A percentile compares a stretch with the other conserved stretches of the same genome.
Evolutionary conservation across 495 filamentous ascomycete genomes (phyloP).

Genomic region (Aspergillus carlsbadensis): DNA sequence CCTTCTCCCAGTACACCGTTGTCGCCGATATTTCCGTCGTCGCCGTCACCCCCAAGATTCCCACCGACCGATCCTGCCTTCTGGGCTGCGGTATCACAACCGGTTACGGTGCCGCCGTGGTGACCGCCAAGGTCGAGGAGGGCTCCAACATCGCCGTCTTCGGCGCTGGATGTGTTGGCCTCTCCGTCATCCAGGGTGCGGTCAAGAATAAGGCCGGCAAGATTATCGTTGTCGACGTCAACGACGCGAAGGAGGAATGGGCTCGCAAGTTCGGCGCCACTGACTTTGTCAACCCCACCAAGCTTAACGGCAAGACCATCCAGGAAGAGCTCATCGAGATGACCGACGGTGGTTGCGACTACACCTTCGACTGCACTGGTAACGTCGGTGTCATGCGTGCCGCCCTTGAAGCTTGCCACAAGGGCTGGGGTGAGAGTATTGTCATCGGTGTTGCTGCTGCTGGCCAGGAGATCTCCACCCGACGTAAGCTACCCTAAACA

Average conservation of each 20-base stretch:
- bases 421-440: conserved; percentile 98
- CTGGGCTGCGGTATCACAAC: conserved; percentile 98
- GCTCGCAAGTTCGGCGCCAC: conserved; percentile 92
- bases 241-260: conserved; percentile 91
- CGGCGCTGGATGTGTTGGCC: conserved; percentile 91
- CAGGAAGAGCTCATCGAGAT: conserved; percentile 92
- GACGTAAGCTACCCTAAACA: conserved; percentile 64
- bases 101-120: conserved; percentile 92
- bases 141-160: conserved; percentile 92
- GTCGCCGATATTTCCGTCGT: conserved; percentile 98
- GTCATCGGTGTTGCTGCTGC: conserved; percentile 97
- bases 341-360: conserved; percentile 99
- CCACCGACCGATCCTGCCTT: conserved; percentile 93
- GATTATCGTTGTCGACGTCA: conserved; percentile 96
- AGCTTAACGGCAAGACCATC: conserved; percentile 72
- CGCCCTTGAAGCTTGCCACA: conserved; percentile 96
- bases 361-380: conserved; percentile 98
- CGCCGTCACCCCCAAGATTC: conserved; percentile 83
- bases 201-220: conserved; percentile 81
- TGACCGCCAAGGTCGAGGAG: conserved; percentile 87
- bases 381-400: conserved; percentile 96
- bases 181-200: conserved; percentile 92
- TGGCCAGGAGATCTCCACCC: conserved; percentile 92
- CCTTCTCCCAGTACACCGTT: conserved; percentile 98
- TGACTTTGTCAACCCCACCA: conserved; percentile 91